Evolutionary conservation across 345 rosid species (phyloP), one percentile per base, ranked within the genome.

Genomic region (Diplotaxis tenuifolia): DNA sequence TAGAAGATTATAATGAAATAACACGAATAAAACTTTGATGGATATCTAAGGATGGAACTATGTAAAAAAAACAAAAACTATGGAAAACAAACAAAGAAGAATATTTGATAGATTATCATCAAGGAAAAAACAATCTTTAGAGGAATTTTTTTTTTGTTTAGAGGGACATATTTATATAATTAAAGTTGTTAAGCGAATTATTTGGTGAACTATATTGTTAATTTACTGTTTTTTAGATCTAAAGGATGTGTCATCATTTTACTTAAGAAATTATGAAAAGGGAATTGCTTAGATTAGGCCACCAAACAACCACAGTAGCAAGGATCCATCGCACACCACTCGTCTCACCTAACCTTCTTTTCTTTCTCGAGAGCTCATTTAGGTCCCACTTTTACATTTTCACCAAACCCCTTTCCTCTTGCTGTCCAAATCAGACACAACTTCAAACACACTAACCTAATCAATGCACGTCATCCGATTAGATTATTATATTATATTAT

Each of bases 311-410:
- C 70, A 75, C 50, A 62, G 53, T 68, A 8, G 73, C 63, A 45
- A 68, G 68, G 71, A 68, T 75, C 68, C 56, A 75, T 75, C 64
- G 56, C n/a, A 61, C 42, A 75, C 79, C 79, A 75, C 79, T 75
- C 79, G 71, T 69, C 79, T 75, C 79, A 75, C 79, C 75, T 69
- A 69, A 75, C 75, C 75, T 65, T 69, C 59, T 75, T 54, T 59
- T 56, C 65, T 54, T 20, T 65, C 65, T 32, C 58, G 11, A 5
- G 77, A 42, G 18, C 40, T 36, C 23, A 14, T 34, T 14, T 62
- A 45, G 79, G 75, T 38, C 79, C 79, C 53, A 75, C 59, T 69
- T n/a, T 61, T 11, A 53, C 50, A 54, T 12, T 34, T 69, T 62
- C 75, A 75, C 79, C 79, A 69, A 75, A 75, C 74, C 64, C 74